Base-by-base conservation (phyloP, 805 yeast genomes). In the Barnettozyma populi region DNA sequence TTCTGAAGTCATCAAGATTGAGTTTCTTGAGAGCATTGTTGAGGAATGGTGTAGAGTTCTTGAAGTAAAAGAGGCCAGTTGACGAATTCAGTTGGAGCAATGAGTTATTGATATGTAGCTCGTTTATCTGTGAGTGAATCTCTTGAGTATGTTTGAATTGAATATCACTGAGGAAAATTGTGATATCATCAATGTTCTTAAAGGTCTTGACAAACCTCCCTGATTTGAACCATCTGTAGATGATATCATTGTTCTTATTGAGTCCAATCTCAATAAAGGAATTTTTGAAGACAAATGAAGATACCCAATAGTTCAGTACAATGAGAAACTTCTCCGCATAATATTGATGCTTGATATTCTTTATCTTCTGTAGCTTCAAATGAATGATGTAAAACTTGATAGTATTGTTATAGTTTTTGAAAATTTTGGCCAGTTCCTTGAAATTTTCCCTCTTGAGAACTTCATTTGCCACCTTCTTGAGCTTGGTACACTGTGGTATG, bases 241-340 rank as follows among this genome's bases (percentile, higher is more conserved):
- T 74, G 25, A 84, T 64, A 29, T 74, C 70, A 52, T 75, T 69
- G 21, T 65, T 60, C 25, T 60, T 64, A 54, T 73, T 75, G n/a
- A 82, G 66, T 0, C 87, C 86, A 44, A 85, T 74, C 52, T 83
- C 86, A 29, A 84, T 70, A 39, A 74, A 73, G 2, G 84, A 79
- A 41, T 71, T 71, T 57, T 74, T 71, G 43, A 72, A 67, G 29
- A 72, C 75, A 23, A 68, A 64, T 40, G 76, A 68, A 48, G 69
- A 71, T 8, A 74, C 70, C 92, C 95, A 87, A 63, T 86, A 87
- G 42, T 76, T 74, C 2, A 86, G 69, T 3, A 73, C 62, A 11
- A 87, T 75, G 19, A 74, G 63, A 23, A 80, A 75, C 46, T 73
- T 71, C 9, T 78, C 80, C 11, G 81, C 71, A 48, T 72, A 73